phyloP scores from a whole-genome alignment of 1,284 basidiomycete species.

The Porodaedalea pini region DNA sequence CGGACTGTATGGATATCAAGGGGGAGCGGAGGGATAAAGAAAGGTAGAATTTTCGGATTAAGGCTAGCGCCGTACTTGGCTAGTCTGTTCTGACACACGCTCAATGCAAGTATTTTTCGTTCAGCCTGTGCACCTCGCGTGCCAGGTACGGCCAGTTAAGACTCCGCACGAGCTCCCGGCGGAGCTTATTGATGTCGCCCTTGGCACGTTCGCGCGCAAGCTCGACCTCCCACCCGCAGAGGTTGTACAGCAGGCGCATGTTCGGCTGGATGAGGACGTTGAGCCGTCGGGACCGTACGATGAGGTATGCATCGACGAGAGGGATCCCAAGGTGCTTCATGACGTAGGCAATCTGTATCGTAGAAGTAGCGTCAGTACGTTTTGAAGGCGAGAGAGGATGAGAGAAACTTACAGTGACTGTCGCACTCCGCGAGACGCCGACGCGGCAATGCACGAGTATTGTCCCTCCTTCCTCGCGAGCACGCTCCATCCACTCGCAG shows the following conservation, averaged over 20 bases:
- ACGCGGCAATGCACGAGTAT: conserved; percentile 96
- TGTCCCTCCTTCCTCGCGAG: conserved; percentile 77
- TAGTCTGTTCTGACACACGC: neutral
- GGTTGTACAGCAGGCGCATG: conserved; percentile 88
- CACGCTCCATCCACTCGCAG: conserved; percentile 91
- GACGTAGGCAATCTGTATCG: conserved; percentile 80
- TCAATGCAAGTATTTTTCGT: conserved; percentile 73
- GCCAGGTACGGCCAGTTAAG: conserved; percentile 78
- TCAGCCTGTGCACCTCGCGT: conserved; percentile 73
- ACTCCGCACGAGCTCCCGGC: conserved; percentile 55
- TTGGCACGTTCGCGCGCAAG: conserved; percentile 67
- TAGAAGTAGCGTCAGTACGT: neutral
- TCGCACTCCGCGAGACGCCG: conserved; percentile 90
- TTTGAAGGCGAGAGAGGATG: conserved; percentile 10
- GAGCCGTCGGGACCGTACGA: conserved; percentile 79
- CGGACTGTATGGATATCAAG: no score
- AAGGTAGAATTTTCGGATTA: neutral
- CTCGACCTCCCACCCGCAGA: conserved; percentile 90
- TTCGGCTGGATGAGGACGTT: conserved; percentile 93
- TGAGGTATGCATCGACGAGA: conserved; percentile 89
- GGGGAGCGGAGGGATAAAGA: neutral
- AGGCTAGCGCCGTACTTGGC: neutral
- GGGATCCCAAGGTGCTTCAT: conserved; percentile 90
- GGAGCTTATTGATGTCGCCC: conserved; percentile 45
- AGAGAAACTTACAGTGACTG: conserved; percentile 67